Conservation (phyloP, 163 green algal genomes). For the Scenedesmus sp. region DNA sequence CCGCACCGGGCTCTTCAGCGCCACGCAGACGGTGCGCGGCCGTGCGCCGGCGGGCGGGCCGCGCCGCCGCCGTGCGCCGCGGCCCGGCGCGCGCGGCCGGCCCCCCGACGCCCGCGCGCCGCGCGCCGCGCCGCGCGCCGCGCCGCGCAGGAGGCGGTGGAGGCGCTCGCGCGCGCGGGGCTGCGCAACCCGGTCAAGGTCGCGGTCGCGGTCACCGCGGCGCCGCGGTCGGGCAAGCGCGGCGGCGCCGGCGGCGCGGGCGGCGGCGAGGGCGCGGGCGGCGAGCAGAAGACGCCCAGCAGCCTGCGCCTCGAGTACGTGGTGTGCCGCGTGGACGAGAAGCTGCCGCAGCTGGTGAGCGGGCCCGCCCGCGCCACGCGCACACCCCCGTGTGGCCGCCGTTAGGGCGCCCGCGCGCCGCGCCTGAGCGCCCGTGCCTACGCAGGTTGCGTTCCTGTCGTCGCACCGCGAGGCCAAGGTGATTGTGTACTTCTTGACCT, state of each 20-base stretch:
- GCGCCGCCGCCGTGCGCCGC: too few relatives aligned
- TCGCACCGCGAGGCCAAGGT: conserved; percentile 75
- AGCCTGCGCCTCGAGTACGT: conserved; percentile 70
- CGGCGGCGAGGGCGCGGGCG: conserved; percentile 23
- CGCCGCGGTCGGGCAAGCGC: not conserved
- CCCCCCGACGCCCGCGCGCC: too few relatives aligned
- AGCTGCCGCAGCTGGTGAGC: conserved; percentile 73
- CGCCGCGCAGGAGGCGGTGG: conserved; percentile 78
- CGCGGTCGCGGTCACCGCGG: conserved; percentile 67
- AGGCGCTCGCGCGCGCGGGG: conserved; percentile 87
- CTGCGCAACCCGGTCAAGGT: conserved; percentile 92
- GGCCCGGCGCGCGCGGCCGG: too few relatives aligned
- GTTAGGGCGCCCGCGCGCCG: too few relatives aligned
- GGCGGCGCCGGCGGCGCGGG: not conserved
- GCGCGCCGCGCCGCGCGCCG: too few relatives aligned
- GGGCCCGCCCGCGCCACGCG: too few relatives aligned
- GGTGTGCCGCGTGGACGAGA: conserved; percentile 63
- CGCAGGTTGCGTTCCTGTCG: conserved; percentile 70
- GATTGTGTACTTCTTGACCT: conserved; percentile 98
- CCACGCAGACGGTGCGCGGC: conserved; percentile 87
- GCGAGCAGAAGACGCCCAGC: conserved; percentile 71
- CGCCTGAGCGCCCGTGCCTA: too few relatives aligned
- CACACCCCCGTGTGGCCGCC: too few relatives aligned
- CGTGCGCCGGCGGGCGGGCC: too few relatives aligned
- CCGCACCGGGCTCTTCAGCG: conserved; percentile 95